phyloP scores from a whole-genome alignment of 176 grass and related monocot species.

The Leersia perrieri region DNA sequence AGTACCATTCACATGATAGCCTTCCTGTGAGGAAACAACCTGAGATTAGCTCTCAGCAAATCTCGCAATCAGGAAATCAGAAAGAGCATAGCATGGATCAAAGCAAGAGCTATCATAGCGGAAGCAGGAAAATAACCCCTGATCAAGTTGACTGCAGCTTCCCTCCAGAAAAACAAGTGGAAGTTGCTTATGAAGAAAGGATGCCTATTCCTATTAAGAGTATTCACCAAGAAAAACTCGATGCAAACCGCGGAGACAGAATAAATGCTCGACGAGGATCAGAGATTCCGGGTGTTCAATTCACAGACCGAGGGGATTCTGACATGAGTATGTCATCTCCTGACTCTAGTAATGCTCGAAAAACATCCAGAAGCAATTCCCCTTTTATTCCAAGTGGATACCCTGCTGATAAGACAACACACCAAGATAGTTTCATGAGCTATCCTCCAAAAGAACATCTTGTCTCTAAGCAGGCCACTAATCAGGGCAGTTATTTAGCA shows the following conservation, averaged over 20 bases:
- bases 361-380: slow-evolving; percentile 14
- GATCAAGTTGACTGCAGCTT: slow-evolving; percentile 25
- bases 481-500: slow-evolving; percentile 25
- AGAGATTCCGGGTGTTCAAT: neutral
- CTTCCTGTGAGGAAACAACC: slow-evolving; percentile 22
- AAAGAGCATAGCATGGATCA: neutral
- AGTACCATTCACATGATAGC: slow-evolving; percentile 1
- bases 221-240: slow-evolving; percentile 8
- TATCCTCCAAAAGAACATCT: slow-evolving; percentile 1
- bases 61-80: neutral
- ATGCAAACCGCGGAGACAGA: neutral
- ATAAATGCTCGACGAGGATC: slow-evolving; percentile 10
- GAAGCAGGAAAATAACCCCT: slow-evolving; percentile 18
- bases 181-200: slow-evolving; percentile 51
- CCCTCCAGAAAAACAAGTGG: slow-evolving; percentile 57
- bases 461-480: neutral
- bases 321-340: slow-evolving; percentile 62
- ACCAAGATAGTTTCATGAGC: slow-evolving; percentile 1
- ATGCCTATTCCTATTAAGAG: slow-evolving; percentile 27
- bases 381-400: slow-evolving; percentile 4
- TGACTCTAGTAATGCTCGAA: slow-evolving; percentile 27
- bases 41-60: slow-evolving; percentile 18
- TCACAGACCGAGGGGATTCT: slow-evolving; percentile 13
- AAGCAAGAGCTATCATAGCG: slow-evolving; percentile 21
- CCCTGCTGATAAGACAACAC: neutral